Conservation (phyloP, 805 yeast species). For the Ogataea haglerorum region DNA sequence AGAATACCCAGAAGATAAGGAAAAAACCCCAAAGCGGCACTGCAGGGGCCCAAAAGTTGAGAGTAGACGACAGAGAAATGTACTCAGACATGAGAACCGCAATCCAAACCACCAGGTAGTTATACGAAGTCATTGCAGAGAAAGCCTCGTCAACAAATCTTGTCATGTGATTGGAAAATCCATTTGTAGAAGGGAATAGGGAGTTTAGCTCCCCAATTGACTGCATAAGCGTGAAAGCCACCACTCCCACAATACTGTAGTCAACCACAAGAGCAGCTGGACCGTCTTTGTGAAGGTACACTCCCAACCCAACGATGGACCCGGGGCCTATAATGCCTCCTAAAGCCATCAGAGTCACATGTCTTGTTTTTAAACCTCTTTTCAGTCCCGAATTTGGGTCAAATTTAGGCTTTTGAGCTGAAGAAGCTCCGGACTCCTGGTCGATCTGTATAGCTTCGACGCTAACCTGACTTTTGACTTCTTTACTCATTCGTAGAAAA, state of each 20-base stretch:
- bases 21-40: slow-evolving; percentile 56
- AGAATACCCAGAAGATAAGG: slow-evolving; percentile 48
- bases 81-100: slow-evolving; percentile 51
- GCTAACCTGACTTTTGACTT: neutral
- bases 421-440: neutral
- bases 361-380: slow-evolving; percentile 47
- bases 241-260: slow-evolving; percentile 44
- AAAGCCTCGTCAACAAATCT: slow-evolving; percentile 49
- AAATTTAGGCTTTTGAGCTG: slow-evolving; percentile 3
- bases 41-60: slow-evolving; percentile 47
- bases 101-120: slow-evolving; percentile 50
- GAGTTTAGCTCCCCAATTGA: slow-evolving; percentile 50
- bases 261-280: slow-evolving; percentile 48
- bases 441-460: neutral
- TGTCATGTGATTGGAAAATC: slow-evolving; percentile 45
- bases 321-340: slow-evolving; percentile 61
- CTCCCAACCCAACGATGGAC: slow-evolving; percentile 45
- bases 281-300: slow-evolving; percentile 42
- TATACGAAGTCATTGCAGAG: slow-evolving; percentile 49
- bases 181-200: slow-evolving; percentile 38
- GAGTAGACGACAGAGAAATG: slow-evolving; percentile 46
- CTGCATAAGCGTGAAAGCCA: slow-evolving; percentile 50
- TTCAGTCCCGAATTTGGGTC: slow-evolving; percentile 37
- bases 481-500: neutral
- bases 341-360: slow-evolving; percentile 47